Percentiles rank a stretch among this genome's conserved stretches.
Conservation (phyloP, 371 early-diverging fungal species). For the Rhizopus sp. region DNA sequence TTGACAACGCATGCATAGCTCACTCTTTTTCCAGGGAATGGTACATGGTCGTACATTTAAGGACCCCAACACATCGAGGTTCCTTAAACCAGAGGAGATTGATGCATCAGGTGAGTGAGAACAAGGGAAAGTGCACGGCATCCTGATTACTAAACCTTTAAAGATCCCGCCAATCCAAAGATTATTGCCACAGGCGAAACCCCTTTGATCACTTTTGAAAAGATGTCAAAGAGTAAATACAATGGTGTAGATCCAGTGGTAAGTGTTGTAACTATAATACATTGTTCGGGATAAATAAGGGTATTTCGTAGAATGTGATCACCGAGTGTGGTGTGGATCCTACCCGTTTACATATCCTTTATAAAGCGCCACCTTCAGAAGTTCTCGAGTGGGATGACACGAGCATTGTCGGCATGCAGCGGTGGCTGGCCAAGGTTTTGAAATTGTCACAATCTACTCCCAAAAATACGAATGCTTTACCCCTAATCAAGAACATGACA, state of each 20-base stretch:
- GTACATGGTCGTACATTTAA: constrained; percentile 88
- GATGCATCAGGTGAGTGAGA: constrained; percentile 52
- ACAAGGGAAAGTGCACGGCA: too few species aligned
- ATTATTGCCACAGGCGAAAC: constrained; percentile 64
- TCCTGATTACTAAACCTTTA: background rate
- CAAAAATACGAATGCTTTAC: background rate
- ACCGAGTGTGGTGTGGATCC: constrained; percentile 80
- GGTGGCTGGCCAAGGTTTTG: constrained; percentile 72
- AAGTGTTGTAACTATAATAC: constrained; percentile 4
- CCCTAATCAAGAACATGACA: constrained; percentile 42
- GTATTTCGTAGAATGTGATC: constrained; percentile 55
- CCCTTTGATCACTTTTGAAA: constrained; percentile 77
- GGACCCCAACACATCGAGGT: constrained; percentile 76
- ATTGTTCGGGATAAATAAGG: constrained; percentile 16
- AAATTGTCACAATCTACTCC: constrained; percentile 25
- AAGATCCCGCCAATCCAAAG: constrained; percentile 57
- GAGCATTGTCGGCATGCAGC: constrained; percentile 90
- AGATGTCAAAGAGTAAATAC: constrained; percentile 96
- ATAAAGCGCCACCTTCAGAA: constrained; percentile 88
- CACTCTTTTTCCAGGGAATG: constrained; percentile 75
- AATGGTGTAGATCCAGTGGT: constrained; percentile 91
- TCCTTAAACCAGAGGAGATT: constrained; percentile 79
- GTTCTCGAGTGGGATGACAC: constrained; percentile 90
- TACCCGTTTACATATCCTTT: constrained; percentile 85
- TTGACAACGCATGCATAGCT: background rate